Evolutionary conservation across 768 basidiomycete species (phyloP), one percentile per base, ranked within the genome.

Genomic region (Auricularia sp.): DNA sequence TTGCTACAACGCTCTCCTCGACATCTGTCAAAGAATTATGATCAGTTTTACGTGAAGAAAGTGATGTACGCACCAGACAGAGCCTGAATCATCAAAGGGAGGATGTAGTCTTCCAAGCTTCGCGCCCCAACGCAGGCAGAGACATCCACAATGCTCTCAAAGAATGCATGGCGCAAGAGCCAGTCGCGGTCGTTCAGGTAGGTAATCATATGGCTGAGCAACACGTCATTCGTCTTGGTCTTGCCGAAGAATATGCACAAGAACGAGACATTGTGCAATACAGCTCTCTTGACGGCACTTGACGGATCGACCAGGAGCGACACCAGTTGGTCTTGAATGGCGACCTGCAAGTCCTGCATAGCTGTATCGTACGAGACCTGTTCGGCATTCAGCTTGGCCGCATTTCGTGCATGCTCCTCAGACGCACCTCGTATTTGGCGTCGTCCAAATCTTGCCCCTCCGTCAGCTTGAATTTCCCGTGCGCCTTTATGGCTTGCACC

Each of bases 31-130:
- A 71, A 0, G 16, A 21, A 51, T 6, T 34, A 34, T 6, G 29
- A 23, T 65, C 36, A 69, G 68, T 58, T 42, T 42, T 71, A 36
- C 18, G 3, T 3, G 62, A 70, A 11, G 4, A 7, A 34, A 18
- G 23, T 54, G 36, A 5, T 14, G 35, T 8, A 69, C 83, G 43
- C 64, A 94, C 96, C 96, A 62, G 93, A 93, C 34, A 99, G 76
- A 0, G 95, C 93, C 69, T 98, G 95, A 3, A 93, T 84, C 92
- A 98, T 94, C 65, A 99, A 74, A 0, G 97, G 97, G n/a, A 97
- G 72, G 62, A 98, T 96, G 70, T 98, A 98, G 70, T 98, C 94
- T 71, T 98, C 97, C 69, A 98, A 72, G 68, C 92, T 95, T 65
- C 88, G 79, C 36, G 90, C 88, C 1, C 95, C 95, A 3, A 95